Base-by-base conservation (phyloP, 2,329 filamentous ascomycete species). In the Ceratocystiopsis sp. region DNA sequence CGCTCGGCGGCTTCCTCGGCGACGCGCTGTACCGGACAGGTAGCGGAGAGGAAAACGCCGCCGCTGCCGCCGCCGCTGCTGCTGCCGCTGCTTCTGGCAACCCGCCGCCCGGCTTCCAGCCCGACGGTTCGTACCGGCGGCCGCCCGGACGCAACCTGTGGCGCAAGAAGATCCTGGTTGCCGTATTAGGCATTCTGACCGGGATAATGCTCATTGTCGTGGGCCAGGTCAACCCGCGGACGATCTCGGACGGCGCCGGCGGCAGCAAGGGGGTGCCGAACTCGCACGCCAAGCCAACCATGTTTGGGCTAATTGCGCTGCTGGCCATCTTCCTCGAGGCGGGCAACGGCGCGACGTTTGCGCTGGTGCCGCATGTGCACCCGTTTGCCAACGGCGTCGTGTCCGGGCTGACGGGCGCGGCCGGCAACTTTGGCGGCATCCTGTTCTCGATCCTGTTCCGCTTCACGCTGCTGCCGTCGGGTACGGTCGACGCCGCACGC, bases 281-380 rank as follows among this genome's bases (percentile, higher is more conserved):
- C 25, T 8, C 6, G 25, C 69, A 76, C 21, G 55, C 69, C 19
- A 58, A 78, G 40, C 61, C 68, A 8, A 75, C 73, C 3, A 78
- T 93, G 68, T 77, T 91, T 44, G 84, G 82, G 1, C 73, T 94
- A 7, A 64, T 93, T 10, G 78, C 79, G 1, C 71, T 84, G 11
- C 71, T 86, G 63, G 84, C 82, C 1, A 69, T 93, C 56, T 93
- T 93, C 64, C 62, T 86, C 37, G 84, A 93, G 58, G 84, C 81
- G 2, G 78, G 78, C 37, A 94, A 94, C 56, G 87, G 87, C 0
- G 78, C 84, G 36, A 91, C 84, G 62, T 94, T 91, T 59, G 75
- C 84, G 0, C 69, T 94, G 7, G 80, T 94, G 19, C 85, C 86
- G 4, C 87, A 94, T 56, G 80, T 93, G 1, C 81, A 87, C 59